These are phyloP conservation scores for Lodderomyces beijingensis DNA, from an alignment of 1,139 yeast species.

Conservation along the genomic window DNA sequence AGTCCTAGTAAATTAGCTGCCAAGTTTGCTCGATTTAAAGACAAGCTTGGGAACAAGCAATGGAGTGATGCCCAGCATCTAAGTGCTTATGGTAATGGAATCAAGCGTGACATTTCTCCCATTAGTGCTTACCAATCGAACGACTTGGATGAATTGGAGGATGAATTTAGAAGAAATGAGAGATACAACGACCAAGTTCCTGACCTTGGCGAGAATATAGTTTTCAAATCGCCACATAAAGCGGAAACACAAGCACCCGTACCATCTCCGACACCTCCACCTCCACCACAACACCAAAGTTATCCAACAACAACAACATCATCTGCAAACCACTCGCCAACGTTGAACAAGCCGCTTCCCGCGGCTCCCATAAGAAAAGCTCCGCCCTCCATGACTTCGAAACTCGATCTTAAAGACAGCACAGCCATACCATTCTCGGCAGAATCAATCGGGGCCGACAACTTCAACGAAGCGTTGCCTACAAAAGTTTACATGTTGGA, in stretches of 20 bases:
- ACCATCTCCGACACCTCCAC: conserved; percentile 2
- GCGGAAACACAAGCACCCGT: too few relatives aligned
- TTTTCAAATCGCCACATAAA: conserved; percentile 1
- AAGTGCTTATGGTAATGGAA: conserved; percentile 6
- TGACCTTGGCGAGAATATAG: conserved; percentile 1
- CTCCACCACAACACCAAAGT: conserved; percentile 4
- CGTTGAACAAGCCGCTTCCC: conserved; percentile 14
- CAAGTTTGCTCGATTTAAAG: conserved; percentile 30
- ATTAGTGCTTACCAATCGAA: conserved; percentile 11
- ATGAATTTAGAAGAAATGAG: conserved; percentile 12
- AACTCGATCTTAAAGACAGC: conserved; percentile 10
- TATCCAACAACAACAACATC: not conserved
- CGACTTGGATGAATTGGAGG: conserved; percentile 20
- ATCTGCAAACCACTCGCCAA: not conserved
- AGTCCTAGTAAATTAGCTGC: conserved; percentile 21
- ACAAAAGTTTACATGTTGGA: conserved; percentile 36
- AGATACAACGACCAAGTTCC: not conserved
- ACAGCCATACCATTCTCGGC: conserved; percentile 43
- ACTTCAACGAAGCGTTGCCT: conserved; percentile 22
- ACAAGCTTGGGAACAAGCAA: conserved; percentile 33
- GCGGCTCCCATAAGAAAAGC: conserved; percentile 7
- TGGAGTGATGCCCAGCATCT: conserved; percentile 14
- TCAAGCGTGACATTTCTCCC: conserved; percentile 11
- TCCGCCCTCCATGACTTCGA: conserved; percentile 15
- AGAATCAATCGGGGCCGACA: conserved; percentile 38